Percentiles rank a stretch among this genome's conserved stretches.
Evolutionary conservation across 1,139 yeast genomes (phyloP).

Genomic region (Debaryomyces sp.): DNA sequence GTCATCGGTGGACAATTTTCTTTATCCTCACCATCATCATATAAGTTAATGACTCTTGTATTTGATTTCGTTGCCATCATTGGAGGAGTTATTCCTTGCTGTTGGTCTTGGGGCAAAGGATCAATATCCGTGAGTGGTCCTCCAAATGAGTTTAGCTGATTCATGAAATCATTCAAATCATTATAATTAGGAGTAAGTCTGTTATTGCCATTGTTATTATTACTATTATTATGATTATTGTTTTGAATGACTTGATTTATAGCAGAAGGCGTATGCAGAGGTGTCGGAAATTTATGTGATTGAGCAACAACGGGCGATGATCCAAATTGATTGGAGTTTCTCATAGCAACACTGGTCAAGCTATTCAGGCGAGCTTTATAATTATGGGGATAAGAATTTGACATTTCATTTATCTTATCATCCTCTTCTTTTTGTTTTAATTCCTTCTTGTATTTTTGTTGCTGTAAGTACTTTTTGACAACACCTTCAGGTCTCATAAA

Average conservation of each 20-base stretch:
- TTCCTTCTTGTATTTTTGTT: slow-evolving; percentile 45
- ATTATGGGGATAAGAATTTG: not conserved
- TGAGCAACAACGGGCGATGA: slow-evolving; percentile 30
- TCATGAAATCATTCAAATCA: slow-evolving; percentile 50
- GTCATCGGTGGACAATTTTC: slow-evolving; percentile 45
- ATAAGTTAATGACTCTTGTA: slow-evolving; percentile 47
- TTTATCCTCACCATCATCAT: slow-evolving; percentile 44
- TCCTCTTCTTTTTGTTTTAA: slow-evolving; percentile 30
- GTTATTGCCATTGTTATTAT: slow-evolving; percentile 12
- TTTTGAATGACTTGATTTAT: slow-evolving; percentile 46
- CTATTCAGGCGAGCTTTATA: slow-evolving; percentile 15
- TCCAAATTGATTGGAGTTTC: slow-evolving; percentile 22
- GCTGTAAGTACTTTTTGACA: slow-evolving; percentile 50
- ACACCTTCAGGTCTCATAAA: slow-evolving; percentile 55
- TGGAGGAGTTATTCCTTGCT: slow-evolving; percentile 44
- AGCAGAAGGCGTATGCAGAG: slow-evolving; percentile 48
- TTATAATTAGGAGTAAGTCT: slow-evolving; percentile 35
- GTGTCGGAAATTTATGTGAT: slow-evolving; percentile 39
- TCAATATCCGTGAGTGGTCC: slow-evolving; percentile 61
- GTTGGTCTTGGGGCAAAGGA: slow-evolving; percentile 43
- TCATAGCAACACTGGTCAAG: slow-evolving; percentile 21
- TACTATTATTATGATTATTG: slow-evolving; percentile 15
- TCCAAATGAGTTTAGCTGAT: slow-evolving; percentile 50
- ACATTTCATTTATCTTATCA: not conserved
- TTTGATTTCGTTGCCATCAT: slow-evolving; percentile 53